A percentile compares a stretch with the other conserved stretches of the same genome.
phyloP scores from a whole-genome alignment of 1,284 basidiomycete genomes.

The Sanghuangporus baumii region DNA sequence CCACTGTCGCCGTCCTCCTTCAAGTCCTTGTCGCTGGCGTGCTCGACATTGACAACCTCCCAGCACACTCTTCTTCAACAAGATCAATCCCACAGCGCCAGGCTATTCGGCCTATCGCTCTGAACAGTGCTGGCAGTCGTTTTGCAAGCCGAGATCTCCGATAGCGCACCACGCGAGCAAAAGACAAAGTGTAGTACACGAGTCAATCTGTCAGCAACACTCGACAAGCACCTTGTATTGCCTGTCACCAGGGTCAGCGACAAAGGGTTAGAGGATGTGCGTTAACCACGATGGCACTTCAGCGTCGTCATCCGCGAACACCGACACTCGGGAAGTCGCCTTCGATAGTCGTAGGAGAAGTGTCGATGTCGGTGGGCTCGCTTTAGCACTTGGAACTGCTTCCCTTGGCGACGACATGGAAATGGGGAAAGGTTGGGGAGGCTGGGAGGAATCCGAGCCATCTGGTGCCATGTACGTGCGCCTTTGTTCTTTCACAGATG shows the following conservation, averaged over 20 bases:
- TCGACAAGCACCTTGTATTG: not conserved
- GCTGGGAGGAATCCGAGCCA: slow-evolving; percentile 49
- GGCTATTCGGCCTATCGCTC: not conserved
- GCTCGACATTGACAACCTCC: not conserved
- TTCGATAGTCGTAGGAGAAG: slow-evolving; percentile 48
- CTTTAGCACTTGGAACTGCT: slow-evolving; percentile 62
- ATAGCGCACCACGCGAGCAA: not conserved
- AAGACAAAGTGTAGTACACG: not conserved
- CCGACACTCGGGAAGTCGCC: not conserved
- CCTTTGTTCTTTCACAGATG: slow-evolving; percentile 18
- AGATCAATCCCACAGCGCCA: not conserved
- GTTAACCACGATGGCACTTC: slow-evolving; percentile 1
- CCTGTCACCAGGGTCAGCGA: not conserved
- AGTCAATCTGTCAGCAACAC: slow-evolving; percentile 3
- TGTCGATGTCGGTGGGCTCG: slow-evolving; percentile 81
- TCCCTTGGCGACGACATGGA: slow-evolving; percentile 28
- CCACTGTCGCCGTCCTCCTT: not conserved
- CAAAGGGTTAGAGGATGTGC: slow-evolving; percentile 6
- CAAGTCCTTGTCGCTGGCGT: not conserved
- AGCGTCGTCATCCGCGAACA: not conserved
- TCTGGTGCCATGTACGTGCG: slow-evolving; percentile 50
- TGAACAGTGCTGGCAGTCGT: not conserved
- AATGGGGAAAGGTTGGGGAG: slow-evolving; percentile 70
- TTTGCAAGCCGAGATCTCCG: not conserved
- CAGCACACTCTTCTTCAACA: not conserved